phyloP scores from a whole-genome alignment of 2,329 filamentous ascomycete genomes.

The Cercospora sojina region DNA sequence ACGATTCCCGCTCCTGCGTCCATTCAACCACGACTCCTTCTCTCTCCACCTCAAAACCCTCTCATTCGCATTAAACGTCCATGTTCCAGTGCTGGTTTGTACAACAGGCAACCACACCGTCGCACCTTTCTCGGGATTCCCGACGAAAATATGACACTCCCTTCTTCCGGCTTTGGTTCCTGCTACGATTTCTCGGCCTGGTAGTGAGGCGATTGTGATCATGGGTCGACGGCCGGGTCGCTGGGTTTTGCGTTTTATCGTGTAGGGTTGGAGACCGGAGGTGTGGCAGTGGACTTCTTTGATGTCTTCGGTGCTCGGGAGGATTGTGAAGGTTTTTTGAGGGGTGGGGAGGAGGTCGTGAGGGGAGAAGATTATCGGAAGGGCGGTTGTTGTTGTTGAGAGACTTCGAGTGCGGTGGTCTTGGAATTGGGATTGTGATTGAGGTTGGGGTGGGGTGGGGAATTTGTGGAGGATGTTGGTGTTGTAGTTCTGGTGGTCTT shows the following conservation, averaged over 20 bases:
- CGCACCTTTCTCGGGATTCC: neutral
- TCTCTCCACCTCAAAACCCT: neutral
- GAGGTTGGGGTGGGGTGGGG: neutral
- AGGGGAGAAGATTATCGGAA: neutral
- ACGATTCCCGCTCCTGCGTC: neutral
- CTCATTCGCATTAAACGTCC: conserved; percentile 4
- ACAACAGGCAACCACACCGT: conserved; percentile 10
- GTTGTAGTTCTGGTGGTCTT: neutral
- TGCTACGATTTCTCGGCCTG: neutral
- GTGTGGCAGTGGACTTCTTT: conserved; percentile 10
- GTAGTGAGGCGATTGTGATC: conserved; percentile 4
- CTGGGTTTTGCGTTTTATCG: neutral
- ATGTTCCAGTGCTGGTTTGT: neutral
- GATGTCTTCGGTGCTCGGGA: neutral
- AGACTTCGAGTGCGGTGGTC: neutral
- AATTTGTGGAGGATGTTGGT: neutral
- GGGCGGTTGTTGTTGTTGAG: neutral
- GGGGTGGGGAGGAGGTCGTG: neutral
- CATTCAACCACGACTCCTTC: neutral
- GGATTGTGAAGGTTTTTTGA: neutral
- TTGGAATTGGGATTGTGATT: neutral
- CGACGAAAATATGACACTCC: conserved; percentile 10
- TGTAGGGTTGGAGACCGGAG: conserved; percentile 4
- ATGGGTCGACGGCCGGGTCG: conserved; percentile 1
- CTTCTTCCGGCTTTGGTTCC: conserved; percentile 8